Evolutionary conservation across 2,329 filamentous ascomycete genomes (phyloP).

Genomic region (Harringtonia aguacate): DNA sequence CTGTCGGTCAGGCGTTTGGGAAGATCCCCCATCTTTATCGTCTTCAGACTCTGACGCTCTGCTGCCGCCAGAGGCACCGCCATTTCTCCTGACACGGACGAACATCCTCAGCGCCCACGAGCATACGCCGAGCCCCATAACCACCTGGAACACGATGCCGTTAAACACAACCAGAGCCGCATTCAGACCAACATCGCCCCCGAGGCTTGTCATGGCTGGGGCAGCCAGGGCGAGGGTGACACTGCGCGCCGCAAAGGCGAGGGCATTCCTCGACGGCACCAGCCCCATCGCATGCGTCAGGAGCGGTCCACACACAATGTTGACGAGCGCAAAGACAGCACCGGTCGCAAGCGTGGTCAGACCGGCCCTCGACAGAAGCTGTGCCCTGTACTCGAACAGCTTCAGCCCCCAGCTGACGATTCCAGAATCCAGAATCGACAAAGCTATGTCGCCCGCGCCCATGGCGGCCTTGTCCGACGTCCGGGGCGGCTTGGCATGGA

Average conservation of each 20-base stretch:
- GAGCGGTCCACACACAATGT: conserved; percentile 30
- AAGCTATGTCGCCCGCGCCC: conserved; percentile 37
- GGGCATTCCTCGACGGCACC: conserved; percentile 17
- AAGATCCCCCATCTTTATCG: too few species aligned
- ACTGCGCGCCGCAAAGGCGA: conserved; percentile 38
- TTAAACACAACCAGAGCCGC: conserved; percentile 41
- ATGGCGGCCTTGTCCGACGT: conserved; percentile 10
- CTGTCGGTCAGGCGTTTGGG: too few species aligned
- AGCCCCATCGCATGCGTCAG: conserved; percentile 27
- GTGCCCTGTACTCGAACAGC: conserved; percentile 36
- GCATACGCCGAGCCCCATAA: conserved; percentile 19
- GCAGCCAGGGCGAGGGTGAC: conserved; percentile 39
- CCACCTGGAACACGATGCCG: conserved; percentile 30
- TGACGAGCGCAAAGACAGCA: conserved; percentile 25
- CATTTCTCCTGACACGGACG: too few species aligned
- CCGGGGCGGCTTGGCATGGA: conserved; percentile 14
- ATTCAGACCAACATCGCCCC: conserved; percentile 34
- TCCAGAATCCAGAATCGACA: conserved; percentile 37
- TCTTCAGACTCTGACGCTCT: too few species aligned
- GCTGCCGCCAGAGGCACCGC: too few species aligned
- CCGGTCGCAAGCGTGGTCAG: conserved; percentile 26
- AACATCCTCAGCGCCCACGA: conserved; percentile 11
- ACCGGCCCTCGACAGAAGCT: conserved; percentile 33
- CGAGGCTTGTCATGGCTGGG: conserved; percentile 32
- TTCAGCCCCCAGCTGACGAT: conserved; percentile 44